phyloP scores from a whole-genome alignment of 805 yeast species.

The Kazachstania taianensis region DNA sequence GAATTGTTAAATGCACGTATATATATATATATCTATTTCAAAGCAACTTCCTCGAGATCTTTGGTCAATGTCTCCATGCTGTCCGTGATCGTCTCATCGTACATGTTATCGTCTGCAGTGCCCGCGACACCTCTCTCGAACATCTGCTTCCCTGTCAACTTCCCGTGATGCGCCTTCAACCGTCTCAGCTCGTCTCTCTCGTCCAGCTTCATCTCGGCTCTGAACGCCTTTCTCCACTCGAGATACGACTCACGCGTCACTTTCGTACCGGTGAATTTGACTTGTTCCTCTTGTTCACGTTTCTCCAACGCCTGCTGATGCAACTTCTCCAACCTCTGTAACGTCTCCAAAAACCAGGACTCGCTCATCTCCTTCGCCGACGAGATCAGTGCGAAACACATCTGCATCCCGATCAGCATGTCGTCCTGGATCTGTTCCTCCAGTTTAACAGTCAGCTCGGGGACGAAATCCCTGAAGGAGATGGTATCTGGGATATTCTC shows the following conservation, averaged over 20 bases:
- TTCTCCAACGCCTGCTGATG: slow-evolving; percentile 50
- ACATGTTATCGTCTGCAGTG: slow-evolving; percentile 51
- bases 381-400: slow-evolving; percentile 70
- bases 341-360: slow-evolving; percentile 46
- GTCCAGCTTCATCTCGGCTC: slow-evolving; percentile 64
- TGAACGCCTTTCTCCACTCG: slow-evolving; percentile 63
- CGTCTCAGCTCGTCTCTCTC: slow-evolving; percentile 44
- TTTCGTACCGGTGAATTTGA: slow-evolving; percentile 82
- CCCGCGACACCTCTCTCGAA: slow-evolving; percentile 84
- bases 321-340: slow-evolving; percentile 41
- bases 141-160: slow-evolving; percentile 77
- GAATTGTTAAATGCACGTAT: slow-evolving; percentile 1
- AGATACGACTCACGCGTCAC: slow-evolving; percentile 71
- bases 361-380: slow-evolving; percentile 78
- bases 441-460: slow-evolving; percentile 28
- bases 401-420: slow-evolving; percentile 83
- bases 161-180: slow-evolving; percentile 56
- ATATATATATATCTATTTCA: slow-evolving; percentile 2
- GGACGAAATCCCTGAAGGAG: slow-evolving; percentile 42
- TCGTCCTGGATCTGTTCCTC: slow-evolving; percentile 37
- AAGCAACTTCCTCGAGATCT: not conserved
- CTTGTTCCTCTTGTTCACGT: slow-evolving; percentile 74
- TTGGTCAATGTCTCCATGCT: slow-evolving; percentile 4
- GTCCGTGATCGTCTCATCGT: slow-evolving; percentile 28
- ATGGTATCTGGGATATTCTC: slow-evolving; percentile 48